These are phyloP conservation scores for Wickerhamiella azymoides DNA, from an alignment of 805 yeast genomes.

Conservation along the genomic window DNA sequence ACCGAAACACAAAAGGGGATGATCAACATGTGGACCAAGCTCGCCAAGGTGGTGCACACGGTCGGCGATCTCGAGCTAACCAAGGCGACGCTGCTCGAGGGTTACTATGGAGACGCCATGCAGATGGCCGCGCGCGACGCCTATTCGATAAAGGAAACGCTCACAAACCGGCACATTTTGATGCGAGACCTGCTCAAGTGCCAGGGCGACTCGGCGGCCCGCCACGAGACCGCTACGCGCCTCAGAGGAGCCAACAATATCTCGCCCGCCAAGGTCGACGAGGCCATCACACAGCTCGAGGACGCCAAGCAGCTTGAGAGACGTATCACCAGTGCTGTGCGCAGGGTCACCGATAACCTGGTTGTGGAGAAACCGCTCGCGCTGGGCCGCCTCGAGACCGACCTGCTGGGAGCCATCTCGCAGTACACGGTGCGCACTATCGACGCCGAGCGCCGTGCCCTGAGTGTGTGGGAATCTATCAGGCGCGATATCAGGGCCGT, in stretches of 20 bases:
- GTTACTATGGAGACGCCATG: conserved; percentile 64
- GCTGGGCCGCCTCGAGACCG: conserved; percentile 41
- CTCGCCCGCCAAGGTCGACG: conserved; percentile 82
- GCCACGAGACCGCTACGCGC: conserved; percentile 54
- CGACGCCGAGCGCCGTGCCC: conserved; percentile 71
- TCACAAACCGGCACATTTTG: conserved; percentile 80
- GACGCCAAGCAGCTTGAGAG: conserved; percentile 65
- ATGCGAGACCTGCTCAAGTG: conserved; percentile 82
- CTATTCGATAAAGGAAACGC: conserved; percentile 77
- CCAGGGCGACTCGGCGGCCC: conserved; percentile 54
- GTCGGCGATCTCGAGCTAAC: conserved; percentile 67
- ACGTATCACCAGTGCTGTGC: conserved; percentile 59
- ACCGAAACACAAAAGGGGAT: conserved; percentile 34
- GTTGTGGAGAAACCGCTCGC: conserved; percentile 54
- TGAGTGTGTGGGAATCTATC: conserved; percentile 57
- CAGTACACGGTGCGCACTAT: conserved; percentile 55
- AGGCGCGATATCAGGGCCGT: conserved; percentile 60
- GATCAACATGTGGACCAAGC: conserved; percentile 63
- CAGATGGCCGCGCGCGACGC: conserved; percentile 56
- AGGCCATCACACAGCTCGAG: conserved; percentile 68
- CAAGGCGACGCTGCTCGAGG: conserved; percentile 56
- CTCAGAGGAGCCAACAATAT: conserved; percentile 60
- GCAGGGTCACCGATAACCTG: conserved; percentile 77
- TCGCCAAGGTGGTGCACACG: conserved; percentile 52
- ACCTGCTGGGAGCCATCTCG: conserved; percentile 41